phyloP scores from a whole-genome alignment of 2,329 filamentous ascomycete species.

The Ceratocystis lukuohia region DNA sequence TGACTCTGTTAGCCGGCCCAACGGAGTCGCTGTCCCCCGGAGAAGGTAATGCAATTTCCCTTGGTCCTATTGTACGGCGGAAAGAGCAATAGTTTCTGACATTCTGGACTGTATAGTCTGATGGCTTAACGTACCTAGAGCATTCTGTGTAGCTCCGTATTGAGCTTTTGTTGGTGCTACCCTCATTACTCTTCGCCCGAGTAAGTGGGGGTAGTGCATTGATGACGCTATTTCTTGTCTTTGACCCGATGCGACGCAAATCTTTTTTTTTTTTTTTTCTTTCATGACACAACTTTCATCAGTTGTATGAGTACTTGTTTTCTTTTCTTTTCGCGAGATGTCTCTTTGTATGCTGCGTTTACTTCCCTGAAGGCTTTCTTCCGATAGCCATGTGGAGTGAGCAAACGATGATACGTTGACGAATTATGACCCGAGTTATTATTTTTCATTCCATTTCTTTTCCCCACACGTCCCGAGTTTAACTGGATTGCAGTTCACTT shows the following conservation, averaged over 20 bases:
- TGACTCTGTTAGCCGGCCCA: slow-evolving; percentile 37
- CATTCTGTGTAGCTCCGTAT: slow-evolving; percentile 7
- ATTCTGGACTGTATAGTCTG: slow-evolving; percentile 18
- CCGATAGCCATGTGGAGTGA: neutral
- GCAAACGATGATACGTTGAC: slow-evolving; percentile 17
- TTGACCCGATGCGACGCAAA: neutral
- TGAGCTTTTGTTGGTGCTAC: slow-evolving; percentile 1
- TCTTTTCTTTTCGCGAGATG: slow-evolving; percentile 16
- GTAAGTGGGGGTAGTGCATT: neutral
- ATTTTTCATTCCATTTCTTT: neutral
- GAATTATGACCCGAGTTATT: slow-evolving; percentile 17
- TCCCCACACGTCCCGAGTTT: neutral
- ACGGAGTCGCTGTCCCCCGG: slow-evolving; percentile 30
- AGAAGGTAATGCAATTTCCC: slow-evolving; percentile 27
- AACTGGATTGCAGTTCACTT: neutral
- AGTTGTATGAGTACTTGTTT: slow-evolving; percentile 11
- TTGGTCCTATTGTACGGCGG: slow-evolving; percentile 9
- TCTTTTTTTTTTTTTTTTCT: slow-evolving; percentile 7
- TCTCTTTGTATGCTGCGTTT: slow-evolving; percentile 11
- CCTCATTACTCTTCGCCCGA: too few species aligned
- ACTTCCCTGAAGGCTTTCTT: neutral
- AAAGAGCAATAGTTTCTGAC: slow-evolving; percentile 20
- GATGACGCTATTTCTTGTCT: slow-evolving; percentile 1
- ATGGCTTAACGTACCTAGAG: slow-evolving; percentile 18
- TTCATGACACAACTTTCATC: slow-evolving; percentile 10